Evolutionary conservation across 2,329 filamentous ascomycete species (phyloP), one percentile per base, ranked within the genome.

Genomic region (Microsporum ferrugineum): DNA sequence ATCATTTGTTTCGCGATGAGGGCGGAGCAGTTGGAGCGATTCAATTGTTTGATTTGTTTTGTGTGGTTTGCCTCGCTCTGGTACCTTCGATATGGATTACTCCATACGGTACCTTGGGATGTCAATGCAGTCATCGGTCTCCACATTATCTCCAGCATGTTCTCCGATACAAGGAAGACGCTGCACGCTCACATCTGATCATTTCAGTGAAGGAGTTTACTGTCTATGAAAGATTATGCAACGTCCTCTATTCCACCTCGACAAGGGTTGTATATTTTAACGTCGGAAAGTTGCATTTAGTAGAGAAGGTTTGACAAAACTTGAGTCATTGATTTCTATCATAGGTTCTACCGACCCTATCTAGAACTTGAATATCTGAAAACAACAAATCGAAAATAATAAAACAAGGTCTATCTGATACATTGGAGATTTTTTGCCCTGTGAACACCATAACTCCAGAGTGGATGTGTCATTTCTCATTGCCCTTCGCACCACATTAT

Each of bases 391-490:
- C 1, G 29, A 12, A 31, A 51, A 41, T 4, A 53, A 33, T 33
- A 53, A 14, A 53, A 29, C 4, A 7, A 33, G 12, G 49, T 17
- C 49, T 53, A 43, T 43, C 23, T 45, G 17, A 17, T 17, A 17
- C 17, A 17, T 39, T 39, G 27, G 49, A 55, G 49, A 55, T 53
- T 27, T 53, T 53, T 36, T 23, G 7, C 6, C 7, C 45, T 23
- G 0, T 23, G 10, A 55, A 55, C 34, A 6, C 51, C 51, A 43
- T 29, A 61, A 61, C 51, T 56, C 61, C 41, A 60, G 61, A 62
- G 61, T 62, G 58, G 58, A 34, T 57, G 34, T 41, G 57, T 62
- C 36, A 17, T 36, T 58, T 45, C 49, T 60, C 53, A 51, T 62
- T 33, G 33, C 51, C 23, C 23, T 7, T 47, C 51, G 39, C 38